phyloP scores from a whole-genome alignment of 2,329 filamentous ascomycete genomes.

The Neopestalotiopsis sp. region DNA sequence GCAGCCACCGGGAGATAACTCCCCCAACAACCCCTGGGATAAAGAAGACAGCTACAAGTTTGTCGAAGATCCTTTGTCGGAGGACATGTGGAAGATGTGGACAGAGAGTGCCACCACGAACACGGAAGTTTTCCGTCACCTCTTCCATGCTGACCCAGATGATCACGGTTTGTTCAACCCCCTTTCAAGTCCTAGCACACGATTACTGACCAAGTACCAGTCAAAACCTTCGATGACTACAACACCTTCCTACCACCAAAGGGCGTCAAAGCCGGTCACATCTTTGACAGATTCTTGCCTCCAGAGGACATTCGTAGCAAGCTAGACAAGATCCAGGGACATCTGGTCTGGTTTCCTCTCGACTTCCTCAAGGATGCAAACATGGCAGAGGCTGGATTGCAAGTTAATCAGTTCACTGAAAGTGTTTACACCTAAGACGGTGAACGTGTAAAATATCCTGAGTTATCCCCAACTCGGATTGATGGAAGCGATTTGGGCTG shows the following conservation, averaged over 20 bases:
- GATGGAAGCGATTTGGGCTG: too few relatives aligned
- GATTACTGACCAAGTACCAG: slow-evolving; percentile 41
- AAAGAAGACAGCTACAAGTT: slow-evolving; percentile 67
- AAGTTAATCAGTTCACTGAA: slow-evolving; percentile 87
- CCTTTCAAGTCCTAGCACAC: slow-evolving; percentile 19
- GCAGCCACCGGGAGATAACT: slow-evolving; percentile 70
- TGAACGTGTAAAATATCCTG: too few relatives aligned
- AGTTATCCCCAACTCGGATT: too few relatives aligned
- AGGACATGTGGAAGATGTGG: slow-evolving; percentile 74
- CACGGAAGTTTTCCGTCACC: slow-evolving; percentile 75
- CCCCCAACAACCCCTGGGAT: slow-evolving; percentile 68
- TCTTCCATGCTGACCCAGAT: slow-evolving; percentile 90
- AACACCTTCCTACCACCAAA: slow-evolving; percentile 75
- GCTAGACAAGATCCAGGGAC: slow-evolving; percentile 81
- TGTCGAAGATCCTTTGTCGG: slow-evolving; percentile 74
- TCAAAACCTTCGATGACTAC: slow-evolving; percentile 91
- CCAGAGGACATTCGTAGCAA: slow-evolving; percentile 75
- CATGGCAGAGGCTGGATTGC: slow-evolving; percentile 88
- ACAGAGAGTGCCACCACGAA: slow-evolving; percentile 71
- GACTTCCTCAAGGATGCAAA: slow-evolving; percentile 82
- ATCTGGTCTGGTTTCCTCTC: slow-evolving; percentile 95
- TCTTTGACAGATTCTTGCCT: slow-evolving; percentile 81
- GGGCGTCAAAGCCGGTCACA: slow-evolving; percentile 80
- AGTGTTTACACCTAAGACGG: slow-evolving; percentile 73
- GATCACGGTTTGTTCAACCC: slow-evolving; percentile 66